Conservation (phyloP, 2,329 filamentous ascomycete species). For the Colletotrichum horii region DNA sequence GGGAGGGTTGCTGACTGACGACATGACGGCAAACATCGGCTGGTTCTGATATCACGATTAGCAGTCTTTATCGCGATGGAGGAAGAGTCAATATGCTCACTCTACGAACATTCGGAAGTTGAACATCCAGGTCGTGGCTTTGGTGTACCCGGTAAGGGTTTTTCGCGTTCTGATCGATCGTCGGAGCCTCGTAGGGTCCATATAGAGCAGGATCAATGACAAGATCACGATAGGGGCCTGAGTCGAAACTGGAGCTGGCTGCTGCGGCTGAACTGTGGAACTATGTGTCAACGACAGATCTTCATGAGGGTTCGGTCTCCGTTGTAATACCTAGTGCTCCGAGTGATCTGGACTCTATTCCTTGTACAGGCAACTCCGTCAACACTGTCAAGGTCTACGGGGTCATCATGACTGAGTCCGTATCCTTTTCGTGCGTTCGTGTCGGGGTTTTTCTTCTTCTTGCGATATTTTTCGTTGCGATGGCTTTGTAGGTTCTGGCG, state of each 20-base stretch:
- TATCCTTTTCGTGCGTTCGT: not conserved
- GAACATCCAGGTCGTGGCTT: not conserved
- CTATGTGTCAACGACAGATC: not conserved
- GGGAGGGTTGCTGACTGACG: not conserved
- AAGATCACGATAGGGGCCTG: not conserved
- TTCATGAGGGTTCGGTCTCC: not conserved
- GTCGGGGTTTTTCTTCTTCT: not conserved
- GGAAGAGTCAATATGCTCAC: not conserved
- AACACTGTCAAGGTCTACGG: not conserved
- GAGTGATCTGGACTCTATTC: too few species aligned
- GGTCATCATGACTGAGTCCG: not conserved
- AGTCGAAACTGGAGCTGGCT: not conserved
- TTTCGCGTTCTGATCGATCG: not conserved
- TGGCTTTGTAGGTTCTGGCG: slow-evolving; percentile 9
- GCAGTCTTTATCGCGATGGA: not conserved
- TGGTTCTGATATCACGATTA: not conserved
- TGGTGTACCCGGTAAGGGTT: not conserved
- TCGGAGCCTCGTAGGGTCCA: not conserved
- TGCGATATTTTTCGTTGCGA: slow-evolving; percentile 1
- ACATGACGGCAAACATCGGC: not conserved
- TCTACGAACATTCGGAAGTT: not conserved
- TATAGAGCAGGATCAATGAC: not conserved
- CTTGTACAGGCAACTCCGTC: not conserved
- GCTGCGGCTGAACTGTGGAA: not conserved
- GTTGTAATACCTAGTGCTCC: too few species aligned